Evolutionary conservation across 768 basidiomycete genomes (phyloP).

Genomic region (Tylopilus plumbeoviolaceoides): DNA sequence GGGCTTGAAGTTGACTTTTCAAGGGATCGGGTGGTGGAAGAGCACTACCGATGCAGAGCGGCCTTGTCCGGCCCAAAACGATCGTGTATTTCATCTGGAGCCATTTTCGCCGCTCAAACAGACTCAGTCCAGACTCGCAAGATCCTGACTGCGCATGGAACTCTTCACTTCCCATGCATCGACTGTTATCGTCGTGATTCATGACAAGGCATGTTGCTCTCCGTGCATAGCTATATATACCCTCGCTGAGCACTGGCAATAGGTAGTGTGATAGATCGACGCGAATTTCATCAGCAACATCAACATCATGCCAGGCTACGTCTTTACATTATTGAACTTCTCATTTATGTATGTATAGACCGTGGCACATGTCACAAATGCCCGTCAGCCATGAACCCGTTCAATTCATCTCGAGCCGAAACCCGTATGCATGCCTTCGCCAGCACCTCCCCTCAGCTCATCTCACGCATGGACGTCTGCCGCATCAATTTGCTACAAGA

Average conservation of each 20-base stretch:
- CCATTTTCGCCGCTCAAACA: constrained; percentile 26
- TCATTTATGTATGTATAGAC: background rate
- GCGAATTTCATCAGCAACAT: background rate
- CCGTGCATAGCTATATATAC: background rate
- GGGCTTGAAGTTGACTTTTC: background rate
- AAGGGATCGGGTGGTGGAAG: no score
- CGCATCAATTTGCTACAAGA: background rate
- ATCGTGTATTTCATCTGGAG: constrained; percentile 10
- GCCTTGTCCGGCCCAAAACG: background rate
- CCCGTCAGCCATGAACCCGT: background rate
- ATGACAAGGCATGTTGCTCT: background rate
- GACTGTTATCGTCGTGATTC: background rate
- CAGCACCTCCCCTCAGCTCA: background rate
- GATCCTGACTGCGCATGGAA: background rate
- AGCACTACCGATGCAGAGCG: constrained; percentile 9
- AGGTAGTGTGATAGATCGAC: background rate
- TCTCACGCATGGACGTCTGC: background rate
- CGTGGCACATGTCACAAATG: background rate
- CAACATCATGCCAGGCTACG: background rate
- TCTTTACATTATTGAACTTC: background rate
- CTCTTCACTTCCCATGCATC: background rate
- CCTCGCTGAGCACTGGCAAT: background rate
- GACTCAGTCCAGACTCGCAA: background rate
- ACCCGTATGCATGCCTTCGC: background rate
- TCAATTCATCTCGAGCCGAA: background rate